These are phyloP conservation scores for Pseudogymnoascus sp. DNA, from an alignment of 2,329 filamentous ascomycete genomes.

Conservation along the genomic window DNA sequence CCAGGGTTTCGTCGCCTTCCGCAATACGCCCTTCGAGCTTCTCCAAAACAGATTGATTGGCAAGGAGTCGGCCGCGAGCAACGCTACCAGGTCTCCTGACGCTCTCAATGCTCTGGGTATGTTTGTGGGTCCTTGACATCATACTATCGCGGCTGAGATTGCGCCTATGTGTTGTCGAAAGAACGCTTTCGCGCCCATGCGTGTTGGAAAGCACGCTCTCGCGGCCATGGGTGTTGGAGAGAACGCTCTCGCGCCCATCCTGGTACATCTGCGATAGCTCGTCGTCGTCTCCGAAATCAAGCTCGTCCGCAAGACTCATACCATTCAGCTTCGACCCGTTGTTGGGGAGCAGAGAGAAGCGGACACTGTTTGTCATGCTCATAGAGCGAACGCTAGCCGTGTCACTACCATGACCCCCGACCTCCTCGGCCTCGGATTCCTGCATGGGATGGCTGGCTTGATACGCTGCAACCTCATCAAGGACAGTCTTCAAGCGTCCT, in stretches of 20 bases:
- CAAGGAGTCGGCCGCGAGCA: slow-evolving; percentile 41
- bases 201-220: neutral
- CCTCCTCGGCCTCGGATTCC: slow-evolving; percentile 54
- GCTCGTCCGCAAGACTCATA: slow-evolving; percentile 79
- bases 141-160: slow-evolving; percentile 51
- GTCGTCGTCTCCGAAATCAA: slow-evolving; percentile 77
- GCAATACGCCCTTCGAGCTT: slow-evolving; percentile 43
- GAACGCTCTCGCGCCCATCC: slow-evolving; percentile 56
- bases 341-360: slow-evolving; percentile 58
- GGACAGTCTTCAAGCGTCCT: slow-evolving; percentile 68
- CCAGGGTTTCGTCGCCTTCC: slow-evolving; percentile 39
- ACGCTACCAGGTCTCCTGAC: slow-evolving; percentile 46
- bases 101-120: slow-evolving; percentile 52
- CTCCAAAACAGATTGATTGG: slow-evolving; percentile 48
- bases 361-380: slow-evolving; percentile 63
- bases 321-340: slow-evolving; percentile 51
- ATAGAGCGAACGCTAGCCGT: slow-evolving; percentile 64
- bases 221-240: slow-evolving; percentile 41
- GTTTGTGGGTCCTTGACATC: slow-evolving; percentile 40
- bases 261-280: slow-evolving; percentile 60
- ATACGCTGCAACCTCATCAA: slow-evolving; percentile 75
- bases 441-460: slow-evolving; percentile 45
- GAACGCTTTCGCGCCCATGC: slow-evolving; percentile 54
- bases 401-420: slow-evolving; percentile 50
- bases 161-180: slow-evolving; percentile 46